Percentiles rank a stretch among this genome's conserved stretches.
Evolutionary conservation across 331 rosid genomes (phyloP).

Genomic region (Quercus lobata): DNA sequence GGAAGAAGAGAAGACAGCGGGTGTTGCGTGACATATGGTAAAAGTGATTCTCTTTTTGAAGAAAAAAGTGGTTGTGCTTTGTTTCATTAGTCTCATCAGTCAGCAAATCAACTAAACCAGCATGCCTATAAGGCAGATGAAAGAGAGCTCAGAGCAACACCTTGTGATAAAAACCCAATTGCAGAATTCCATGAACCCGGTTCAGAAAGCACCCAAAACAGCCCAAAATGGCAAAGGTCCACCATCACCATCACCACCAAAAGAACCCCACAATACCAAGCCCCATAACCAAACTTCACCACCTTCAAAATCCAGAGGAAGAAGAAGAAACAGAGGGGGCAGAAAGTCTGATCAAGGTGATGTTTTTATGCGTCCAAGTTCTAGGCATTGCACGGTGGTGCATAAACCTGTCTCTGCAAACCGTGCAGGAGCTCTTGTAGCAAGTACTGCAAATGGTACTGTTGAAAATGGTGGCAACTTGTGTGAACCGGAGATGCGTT

Average conservation of each 20-base stretch:
- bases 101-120: constrained; percentile 18
- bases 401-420: constrained; percentile 28
- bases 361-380: constrained; percentile 73
- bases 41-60: constrained; percentile 13
- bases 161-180: constrained; percentile 83
- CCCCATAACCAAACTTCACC: constrained; percentile 57
- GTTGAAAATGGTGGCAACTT: constrained; percentile 45
- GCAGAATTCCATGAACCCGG: constrained; percentile 62
- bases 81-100: constrained; percentile 3
- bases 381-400: constrained; percentile 62
- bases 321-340: constrained; percentile 82
- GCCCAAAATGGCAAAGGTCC: constrained; percentile 80
- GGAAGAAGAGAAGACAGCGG: not conserved
- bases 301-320: constrained; percentile 61
- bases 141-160: constrained; percentile 92
- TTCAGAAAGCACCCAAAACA: constrained; percentile 59
- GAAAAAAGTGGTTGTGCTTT: constrained; percentile 18
- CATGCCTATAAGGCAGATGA: constrained; percentile 95
- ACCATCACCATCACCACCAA: constrained; percentile 58
- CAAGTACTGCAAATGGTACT: constrained; percentile 27
- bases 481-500: constrained; percentile 59
- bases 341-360: constrained; percentile 86
- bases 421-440: constrained; percentile 22
- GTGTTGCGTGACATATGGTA: constrained; percentile 21
- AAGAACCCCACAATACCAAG: constrained; percentile 40